A percentile compares a stretch with the other conserved stretches of the same genome.
Conservation (phyloP, 805 yeast genomes). For the Saccharomycopsis lassenensis region DNA sequence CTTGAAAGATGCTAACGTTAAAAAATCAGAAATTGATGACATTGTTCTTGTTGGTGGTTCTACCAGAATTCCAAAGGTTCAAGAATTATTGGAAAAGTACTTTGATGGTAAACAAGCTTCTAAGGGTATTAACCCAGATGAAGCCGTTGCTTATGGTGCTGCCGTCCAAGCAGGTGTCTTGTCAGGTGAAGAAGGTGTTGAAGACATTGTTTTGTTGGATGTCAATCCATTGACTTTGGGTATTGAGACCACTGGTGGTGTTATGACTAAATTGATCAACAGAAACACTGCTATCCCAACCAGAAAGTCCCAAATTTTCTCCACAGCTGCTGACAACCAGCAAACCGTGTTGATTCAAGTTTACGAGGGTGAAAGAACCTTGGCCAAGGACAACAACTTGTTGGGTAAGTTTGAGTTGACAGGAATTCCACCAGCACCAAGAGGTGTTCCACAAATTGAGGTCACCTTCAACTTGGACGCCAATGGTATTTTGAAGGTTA, state of each 20-base stretch:
- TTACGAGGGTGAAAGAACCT: constrained; percentile 92
- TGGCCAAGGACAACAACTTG: constrained; percentile 86
- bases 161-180: constrained; percentile 98
- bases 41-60: constrained; percentile 98
- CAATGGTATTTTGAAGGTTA: constrained; percentile 76
- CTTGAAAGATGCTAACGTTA: constrained; percentile 82
- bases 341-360: constrained; percentile 92
- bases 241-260: constrained; percentile 96
- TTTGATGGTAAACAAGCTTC: constrained; percentile 94
- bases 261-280: constrained; percentile 89
- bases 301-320: constrained; percentile 87
- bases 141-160: constrained; percentile 99
- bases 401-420: constrained; percentile 80
- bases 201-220: constrained; percentile 80
- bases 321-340: constrained; percentile 94
- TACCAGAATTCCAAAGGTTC: constrained; percentile 97
- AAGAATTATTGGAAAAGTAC: constrained; percentile 79
- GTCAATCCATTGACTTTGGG: constrained; percentile 92
- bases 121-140: constrained; percentile 97
- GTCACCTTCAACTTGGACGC: constrained; percentile 85
- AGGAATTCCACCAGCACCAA: constrained; percentile 84
- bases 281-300: constrained; percentile 96
- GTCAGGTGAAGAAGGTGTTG: constrained; percentile 91
- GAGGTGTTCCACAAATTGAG: constrained; percentile 87
- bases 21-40: constrained; percentile 81